Evolutionary conservation across 108 stramenopile species (phyloP).

Genomic region (Conticribra guillardii): DNA sequence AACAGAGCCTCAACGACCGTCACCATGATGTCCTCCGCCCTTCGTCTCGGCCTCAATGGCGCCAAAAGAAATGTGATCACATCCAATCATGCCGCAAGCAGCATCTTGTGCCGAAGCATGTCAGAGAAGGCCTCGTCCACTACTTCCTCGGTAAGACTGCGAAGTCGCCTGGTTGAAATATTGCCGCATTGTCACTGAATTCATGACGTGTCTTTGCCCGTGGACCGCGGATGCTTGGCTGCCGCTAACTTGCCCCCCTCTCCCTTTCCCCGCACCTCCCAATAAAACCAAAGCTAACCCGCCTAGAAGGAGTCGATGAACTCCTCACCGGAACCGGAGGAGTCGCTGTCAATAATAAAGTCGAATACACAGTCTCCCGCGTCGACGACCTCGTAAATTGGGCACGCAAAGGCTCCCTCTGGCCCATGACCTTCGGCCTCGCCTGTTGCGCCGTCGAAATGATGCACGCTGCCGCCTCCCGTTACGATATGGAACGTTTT

Average conservation of each 20-base stretch:
- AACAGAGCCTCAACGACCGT: neutral
- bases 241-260: neutral
- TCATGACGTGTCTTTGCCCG: too few species aligned
- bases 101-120: slow-evolving; percentile 60
- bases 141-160: slow-evolving; percentile 81
- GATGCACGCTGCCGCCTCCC: slow-evolving; percentile 99
- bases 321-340: slow-evolving; percentile 66
- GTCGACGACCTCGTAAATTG: slow-evolving; percentile 99
- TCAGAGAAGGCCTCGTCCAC: slow-evolving; percentile 70
- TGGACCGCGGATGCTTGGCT: neutral
- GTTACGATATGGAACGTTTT: slow-evolving; percentile 99
- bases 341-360: slow-evolving; percentile 84
- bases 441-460: slow-evolving; percentile 99
- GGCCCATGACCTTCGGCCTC: slow-evolving; percentile 99
- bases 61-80: slow-evolving; percentile 12
- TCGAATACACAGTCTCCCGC: slow-evolving; percentile 98
- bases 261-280: neutral
- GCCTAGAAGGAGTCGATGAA: slow-evolving; percentile 80
- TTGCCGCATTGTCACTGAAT: neutral
- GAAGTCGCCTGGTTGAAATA: neutral
- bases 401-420: slow-evolving; percentile 98
- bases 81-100: slow-evolving; percentile 12
- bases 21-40: slow-evolving; percentile 40
- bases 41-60: slow-evolving; percentile 27
- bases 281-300: slow-evolving; percentile 57